Evolutionary conservation across 129 eudicot genomes (phyloP).

Genomic region (Rutidosis leptorrhynchoides): DNA sequence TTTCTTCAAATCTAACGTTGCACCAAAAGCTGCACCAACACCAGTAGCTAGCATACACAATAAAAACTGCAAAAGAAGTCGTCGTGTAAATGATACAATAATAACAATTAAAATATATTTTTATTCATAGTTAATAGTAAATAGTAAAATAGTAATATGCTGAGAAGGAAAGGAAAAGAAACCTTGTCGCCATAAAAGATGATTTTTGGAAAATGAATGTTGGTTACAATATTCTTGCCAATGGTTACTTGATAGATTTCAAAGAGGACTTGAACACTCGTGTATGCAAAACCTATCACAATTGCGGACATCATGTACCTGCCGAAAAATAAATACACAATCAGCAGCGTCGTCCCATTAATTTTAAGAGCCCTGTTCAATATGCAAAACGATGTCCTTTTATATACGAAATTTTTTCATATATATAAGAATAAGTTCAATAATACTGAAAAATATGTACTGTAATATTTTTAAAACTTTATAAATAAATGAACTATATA

Average conservation of each 20-base stretch:
- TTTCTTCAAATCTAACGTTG: conserved; percentile 31
- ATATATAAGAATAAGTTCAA: no score
- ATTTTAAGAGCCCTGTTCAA: no score
- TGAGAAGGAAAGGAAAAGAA: not conserved
- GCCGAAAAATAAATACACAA: not conserved
- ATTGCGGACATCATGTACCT: conserved; percentile 30
- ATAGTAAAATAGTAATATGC: no score
- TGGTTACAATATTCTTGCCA: conserved; percentile 2
- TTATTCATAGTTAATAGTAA: no score
- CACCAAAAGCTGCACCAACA: conserved; percentile 43
- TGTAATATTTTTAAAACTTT: no score
- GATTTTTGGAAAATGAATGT: conserved; percentile 15
- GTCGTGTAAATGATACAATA: no score
- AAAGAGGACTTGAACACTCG: conserved; percentile 30
- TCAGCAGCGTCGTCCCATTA: no score
- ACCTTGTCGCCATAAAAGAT: conserved; percentile 29
- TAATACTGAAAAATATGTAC: no score
- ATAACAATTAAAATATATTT: no score
- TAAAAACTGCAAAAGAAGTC: conserved; percentile 25
- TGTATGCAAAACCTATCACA: conserved; percentile 30
- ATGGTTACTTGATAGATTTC: conserved; percentile 28
- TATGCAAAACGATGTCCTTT: no score
- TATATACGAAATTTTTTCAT: no score
- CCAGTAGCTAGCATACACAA: conserved; percentile 35
- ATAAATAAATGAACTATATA: no score